Evolutionary conservation across 2,329 filamentous ascomycete genomes (phyloP), one percentile per base, ranked within the genome.

Genomic region (Claviceps sp.): DNA sequence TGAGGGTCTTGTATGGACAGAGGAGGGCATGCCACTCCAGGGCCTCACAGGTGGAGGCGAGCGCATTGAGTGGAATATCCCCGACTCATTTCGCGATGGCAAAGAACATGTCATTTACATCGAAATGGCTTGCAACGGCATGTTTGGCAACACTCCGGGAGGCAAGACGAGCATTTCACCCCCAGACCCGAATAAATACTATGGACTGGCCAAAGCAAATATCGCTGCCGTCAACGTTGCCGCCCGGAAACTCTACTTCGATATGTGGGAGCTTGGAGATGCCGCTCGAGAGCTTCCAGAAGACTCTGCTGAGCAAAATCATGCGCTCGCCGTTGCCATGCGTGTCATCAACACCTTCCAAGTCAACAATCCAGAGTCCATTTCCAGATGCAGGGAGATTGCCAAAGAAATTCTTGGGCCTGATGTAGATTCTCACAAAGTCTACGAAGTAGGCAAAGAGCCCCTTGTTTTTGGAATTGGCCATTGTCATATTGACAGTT

Each of bases 71-170:
- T 98, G 91, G 90, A 81, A 95, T 54, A 75, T 98, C 45, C 91
- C 93, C 8, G 74, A 87, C 49, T 73, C 74, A 16, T 95, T 86
- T 70, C 79, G 86, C 55, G 87, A 95, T 65, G 90, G 88, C 50
- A 82, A 91, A 64, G 80, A 89, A 61, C 90, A 97, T 66, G 81
- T 77, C 17, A 86, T 98, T 61, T 98, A 96, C 67, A 84, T 98
- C 57, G 93, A 98, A 71, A 95, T 97, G 87, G 93, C 93, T 20
- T 97, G 93, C 71, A 98, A 98, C 66, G 83, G 85, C 67, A 97
- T 97, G 90, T 97, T 97, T 70, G 93, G 93, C 59, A 95, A 95
- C 65, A 85, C 89, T 0, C 77, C 85, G 0, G 85, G 85, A 20
- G 88, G 88, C 26, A 88, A 94, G 65, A 59, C 58, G 45, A 81